Conservation (phyloP, 176 grass and related monocot genomes). For the Zea mays region Zm-B73-REFERENCE-NAM-5.0 NC_050098.1:136412001-136412500, state of each 20-base stretch:
- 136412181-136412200: background rate
- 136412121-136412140: background rate
- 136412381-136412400: conserved; percentile 6
- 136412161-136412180: background rate
- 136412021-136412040: conserved; percentile 27
- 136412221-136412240: no score
- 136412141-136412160: background rate
- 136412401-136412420: no score
- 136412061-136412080: background rate
- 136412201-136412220: background rate
- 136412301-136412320: background rate
- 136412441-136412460: background rate
- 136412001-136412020: conserved; percentile 23
- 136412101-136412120: conserved; percentile 12
- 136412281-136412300: background rate
- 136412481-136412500: background rate
- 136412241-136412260: no score
- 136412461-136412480: conserved; percentile 30
- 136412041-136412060: background rate
- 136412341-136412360: background rate
- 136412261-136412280: no score
- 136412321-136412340: no score
- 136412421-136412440: no score
- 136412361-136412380: background rate
- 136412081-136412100: conserved; percentile 14